Conservation (phyloP, 1,139 yeast species). For the Suhomyces guaymorum region DNA sequence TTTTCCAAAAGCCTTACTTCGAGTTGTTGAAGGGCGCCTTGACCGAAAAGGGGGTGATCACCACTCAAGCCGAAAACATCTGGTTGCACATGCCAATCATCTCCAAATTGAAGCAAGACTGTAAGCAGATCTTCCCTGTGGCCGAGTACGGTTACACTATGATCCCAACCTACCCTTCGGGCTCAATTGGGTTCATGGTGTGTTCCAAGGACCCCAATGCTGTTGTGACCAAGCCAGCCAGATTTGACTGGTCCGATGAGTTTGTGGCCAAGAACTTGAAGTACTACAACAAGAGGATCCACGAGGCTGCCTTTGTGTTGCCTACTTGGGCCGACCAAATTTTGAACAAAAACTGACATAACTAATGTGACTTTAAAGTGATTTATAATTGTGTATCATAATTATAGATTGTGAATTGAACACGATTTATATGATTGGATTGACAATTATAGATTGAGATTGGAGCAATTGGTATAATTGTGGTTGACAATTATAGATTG, state of each 20-base stretch:
- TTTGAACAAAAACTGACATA: slow-evolving; percentile 22
- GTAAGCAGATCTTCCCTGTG: slow-evolving; percentile 78
- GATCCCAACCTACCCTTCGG: slow-evolving; percentile 92
- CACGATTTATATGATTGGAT: too few relatives aligned
- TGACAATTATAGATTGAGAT: too few relatives aligned
- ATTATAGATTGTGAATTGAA: too few relatives aligned
- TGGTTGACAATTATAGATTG: neutral
- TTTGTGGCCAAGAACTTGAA: slow-evolving; percentile 66
- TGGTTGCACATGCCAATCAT: slow-evolving; percentile 85
- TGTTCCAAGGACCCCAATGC: slow-evolving; percentile 73
- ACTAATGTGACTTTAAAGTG: neutral
- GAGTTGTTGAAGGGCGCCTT: slow-evolving; percentile 75
- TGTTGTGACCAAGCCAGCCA: slow-evolving; percentile 64
- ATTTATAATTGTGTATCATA: too few relatives aligned
- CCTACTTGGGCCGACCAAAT: slow-evolving; percentile 77
- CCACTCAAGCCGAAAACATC: slow-evolving; percentile 89
- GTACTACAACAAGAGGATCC: slow-evolving; percentile 79
- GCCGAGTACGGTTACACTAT: slow-evolving; percentile 87
- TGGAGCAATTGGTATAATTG: too few relatives aligned
- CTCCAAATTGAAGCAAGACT: slow-evolving; percentile 70
- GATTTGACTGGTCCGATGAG: slow-evolving; percentile 60
- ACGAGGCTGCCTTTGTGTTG: slow-evolving; percentile 80
- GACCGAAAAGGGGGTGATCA: slow-evolving; percentile 83
- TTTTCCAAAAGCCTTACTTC: slow-evolving; percentile 86
- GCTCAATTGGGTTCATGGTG: slow-evolving; percentile 93